Base-by-base conservation (phyloP, 495 filamentous ascomycete species). In the Aeminium ludgeri region DNA sequence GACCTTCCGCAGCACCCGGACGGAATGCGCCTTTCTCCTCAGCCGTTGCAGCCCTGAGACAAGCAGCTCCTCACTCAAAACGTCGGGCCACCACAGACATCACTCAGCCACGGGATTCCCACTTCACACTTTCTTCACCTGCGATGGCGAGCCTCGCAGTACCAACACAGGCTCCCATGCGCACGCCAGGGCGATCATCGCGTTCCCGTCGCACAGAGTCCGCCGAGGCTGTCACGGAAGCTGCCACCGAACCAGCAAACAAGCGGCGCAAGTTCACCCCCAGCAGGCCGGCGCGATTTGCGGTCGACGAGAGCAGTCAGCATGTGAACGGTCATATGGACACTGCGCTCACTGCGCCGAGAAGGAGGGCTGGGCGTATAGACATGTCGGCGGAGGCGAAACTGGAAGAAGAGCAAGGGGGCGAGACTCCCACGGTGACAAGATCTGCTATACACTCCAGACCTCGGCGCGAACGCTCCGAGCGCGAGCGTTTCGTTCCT, bases 391-490 rank as follows among this genome's bases (percentile, higher is more conserved):
- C 18, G 10, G 27, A 16, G 2, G 29, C 17, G 25, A 25, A 40
- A 16, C 2, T 15, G 4, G 40, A 2, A 2, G 40, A n/a, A 25
- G 40, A 10, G 34, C 65, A 72, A 18, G 70, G 76, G 42, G 59
- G 62, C 44, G 68, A 76, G 30, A 60, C 62, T 27, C 40, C 30
- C 10, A 27, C 30, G 30, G 17, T 12, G 15, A 18, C 31, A 13
- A 19, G 31, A 13, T 42, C 67, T 4, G 61, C 72, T 30, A 69
- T 66, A 30, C 28, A 38, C 3, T 30, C 38, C 29, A 25, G 38
- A 10, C 66, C 69, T 2, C 34, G 44, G 11, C 44, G 48, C 2
- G 48, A 51, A 35, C 16, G 48, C 23, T 25, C 23, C 23, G 23
- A 25, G 36, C 38, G 29, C 3, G 39, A 33, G 17, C 30, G 47